Conservation (phyloP, 2,329 filamentous ascomycete species). For the Chaetomiaceae sp. region DNA sequence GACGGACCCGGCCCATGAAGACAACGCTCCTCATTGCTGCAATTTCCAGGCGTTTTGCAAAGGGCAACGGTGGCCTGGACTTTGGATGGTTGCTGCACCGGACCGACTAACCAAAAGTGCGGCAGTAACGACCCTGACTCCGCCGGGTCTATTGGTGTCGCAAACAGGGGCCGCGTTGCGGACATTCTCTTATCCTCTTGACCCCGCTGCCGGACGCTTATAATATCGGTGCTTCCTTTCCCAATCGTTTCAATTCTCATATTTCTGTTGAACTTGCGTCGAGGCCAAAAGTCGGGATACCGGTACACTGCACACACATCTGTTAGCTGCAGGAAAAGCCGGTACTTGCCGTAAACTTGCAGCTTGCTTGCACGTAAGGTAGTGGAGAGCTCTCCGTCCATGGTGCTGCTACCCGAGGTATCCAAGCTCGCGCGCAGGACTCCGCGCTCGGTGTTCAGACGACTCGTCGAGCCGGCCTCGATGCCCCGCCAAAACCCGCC, state of each 20-base stretch:
- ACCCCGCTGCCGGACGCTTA: neutral
- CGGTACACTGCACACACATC: too few relatives aligned
- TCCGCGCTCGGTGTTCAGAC: slow-evolving; percentile 25
- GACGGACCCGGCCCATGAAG: neutral
- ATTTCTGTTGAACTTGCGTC: neutral
- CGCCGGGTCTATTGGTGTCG: neutral
- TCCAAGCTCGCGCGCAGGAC: slow-evolving; percentile 12
- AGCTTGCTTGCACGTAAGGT: slow-evolving; percentile 1
- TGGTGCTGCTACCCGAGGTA: slow-evolving; percentile 23
- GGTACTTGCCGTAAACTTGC: neutral
- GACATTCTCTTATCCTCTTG: neutral
- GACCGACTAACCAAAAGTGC: neutral
- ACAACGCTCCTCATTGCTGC: neutral
- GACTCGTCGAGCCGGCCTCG: slow-evolving; percentile 21
- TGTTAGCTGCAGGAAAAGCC: neutral
- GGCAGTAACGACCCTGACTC: neutral
- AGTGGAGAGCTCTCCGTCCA: slow-evolving; percentile 20
- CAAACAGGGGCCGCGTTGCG: neutral
- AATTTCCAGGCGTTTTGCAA: neutral
- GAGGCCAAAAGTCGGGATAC: too few relatives aligned
- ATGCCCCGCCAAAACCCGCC: slow-evolving; percentile 30
- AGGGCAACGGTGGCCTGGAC: neutral
- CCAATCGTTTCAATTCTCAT: neutral
- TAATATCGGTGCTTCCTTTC: neutral
- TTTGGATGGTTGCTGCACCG: neutral